Evolutionary conservation across 805 yeast species (phyloP), one percentile per base, ranked within the genome.

Genomic region (Ogataea trehaloabstinens): DNA sequence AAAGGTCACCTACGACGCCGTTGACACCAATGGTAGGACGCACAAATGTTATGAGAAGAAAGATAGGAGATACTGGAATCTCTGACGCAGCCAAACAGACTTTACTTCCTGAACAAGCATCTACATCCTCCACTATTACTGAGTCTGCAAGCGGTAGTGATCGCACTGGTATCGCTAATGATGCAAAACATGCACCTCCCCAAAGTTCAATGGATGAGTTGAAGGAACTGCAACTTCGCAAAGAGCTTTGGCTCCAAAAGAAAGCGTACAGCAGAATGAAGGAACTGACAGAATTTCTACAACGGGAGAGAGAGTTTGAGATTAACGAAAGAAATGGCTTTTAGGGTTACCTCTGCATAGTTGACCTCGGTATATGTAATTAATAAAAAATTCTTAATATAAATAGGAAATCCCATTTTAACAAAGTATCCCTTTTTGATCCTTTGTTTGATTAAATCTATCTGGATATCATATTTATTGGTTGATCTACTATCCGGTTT

Each of bases 1-100:
- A 61, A 32, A 46, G 66, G 31, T 53, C 58, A 2, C 63, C 63
- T 2, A 51, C 64, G 3, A 59, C 66, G 6, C 65, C 65, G 3
- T 42, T 58, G 30, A 58, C 64, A 8, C 64, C 64, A 5, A 42
- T 52, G 10, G 38, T 53, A 19, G 40, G 44, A n/a, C 49, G 56
- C 37, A 49, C 44, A 28, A 56, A 56, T 35, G 48, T 55, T 21
- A 47, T 53, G 8, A 46, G 58, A 30, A 42, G 60, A 31, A 55
- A 52, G 31, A 31, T 50, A 22, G 51, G 40, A n/a, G 39, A 32
- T 10, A 31, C 22, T 12, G 6, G 7, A 15, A 11, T n/a, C 10
- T 11, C 18, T 12, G 30, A 17, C 19, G 34, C 35, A 13, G 29
- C 20, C 36, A 34, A 39, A 32, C 27, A 22, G 25, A 32, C 28